phyloP scores from a whole-genome alignment of 1,284 basidiomycete species.

The Puccinia triticina region DNA sequence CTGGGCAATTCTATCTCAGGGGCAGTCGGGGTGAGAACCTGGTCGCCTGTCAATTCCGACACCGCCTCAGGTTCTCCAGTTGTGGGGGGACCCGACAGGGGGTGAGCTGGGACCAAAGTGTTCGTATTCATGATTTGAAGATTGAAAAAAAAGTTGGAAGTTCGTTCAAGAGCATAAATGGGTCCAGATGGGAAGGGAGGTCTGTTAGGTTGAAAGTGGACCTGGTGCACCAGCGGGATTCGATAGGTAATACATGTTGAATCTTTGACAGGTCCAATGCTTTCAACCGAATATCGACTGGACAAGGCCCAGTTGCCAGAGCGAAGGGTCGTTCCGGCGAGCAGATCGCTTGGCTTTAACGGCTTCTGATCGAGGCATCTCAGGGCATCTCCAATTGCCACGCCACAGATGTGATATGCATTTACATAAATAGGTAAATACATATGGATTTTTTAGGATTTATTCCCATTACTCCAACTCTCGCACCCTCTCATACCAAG shows the following conservation, averaged over 20 bases:
- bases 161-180: neutral
- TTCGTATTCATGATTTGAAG: neutral
- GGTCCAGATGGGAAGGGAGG: neutral
- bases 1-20: slow-evolving; percentile 42
- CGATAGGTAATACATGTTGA: neutral
- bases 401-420: neutral
- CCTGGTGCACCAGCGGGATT: neutral
- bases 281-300: neutral
- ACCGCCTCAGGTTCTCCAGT: neutral
- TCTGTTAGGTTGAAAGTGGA: neutral
- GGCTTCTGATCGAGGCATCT: neutral
- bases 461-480: no score
- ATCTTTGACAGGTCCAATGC: neutral
- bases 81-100: neutral
- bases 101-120: neutral
- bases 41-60: neutral
- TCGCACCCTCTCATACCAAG: no score
- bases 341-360: neutral
- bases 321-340: neutral
- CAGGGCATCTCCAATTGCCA: neutral
- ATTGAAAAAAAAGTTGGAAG: neutral
- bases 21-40: neutral
- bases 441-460: no score
- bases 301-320: slow-evolving; percentile 1
- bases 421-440: no score